A percentile compares a stretch with the other conserved stretches of the same genome.
These are phyloP conservation scores for Dorcoceras hygrometricum DNA, from an alignment of 257 asterid species.

Conservation along the genomic window DNA sequence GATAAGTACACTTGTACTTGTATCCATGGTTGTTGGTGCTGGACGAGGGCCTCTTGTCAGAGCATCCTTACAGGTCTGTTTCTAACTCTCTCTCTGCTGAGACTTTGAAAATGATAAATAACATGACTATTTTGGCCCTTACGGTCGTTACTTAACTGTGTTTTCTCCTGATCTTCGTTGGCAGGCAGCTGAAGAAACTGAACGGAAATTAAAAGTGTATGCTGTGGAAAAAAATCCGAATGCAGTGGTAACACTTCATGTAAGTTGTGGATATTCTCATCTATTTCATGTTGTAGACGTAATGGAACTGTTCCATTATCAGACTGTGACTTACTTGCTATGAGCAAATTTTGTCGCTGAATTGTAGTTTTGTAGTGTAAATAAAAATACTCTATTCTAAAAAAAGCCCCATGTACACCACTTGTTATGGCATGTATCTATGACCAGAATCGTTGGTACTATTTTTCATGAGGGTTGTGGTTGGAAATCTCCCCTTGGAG, in stretches of 20 bases:
- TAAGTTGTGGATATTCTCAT: conserved; percentile 33
- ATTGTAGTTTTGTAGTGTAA: too few relatives aligned
- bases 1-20: neutral
- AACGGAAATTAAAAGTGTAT: conserved; percentile 79
- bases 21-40: conserved; percentile 99
- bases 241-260: conserved; percentile 97
- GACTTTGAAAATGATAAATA: conserved; percentile 13
- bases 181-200: conserved; percentile 97
- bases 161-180: conserved; percentile 20
- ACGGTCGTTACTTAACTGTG: conserved; percentile 18
- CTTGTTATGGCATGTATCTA: neutral
- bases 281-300: conserved; percentile 16
- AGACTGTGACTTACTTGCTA: neutral
- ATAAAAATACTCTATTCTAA: neutral
- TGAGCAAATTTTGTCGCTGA: neutral
- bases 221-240: conserved; percentile 99
- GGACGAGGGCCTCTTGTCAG: conserved; percentile 99
- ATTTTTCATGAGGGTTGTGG: neutral
- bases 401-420: neutral
- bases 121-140: conserved; percentile 8
- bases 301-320: neutral
- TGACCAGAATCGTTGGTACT: neutral
- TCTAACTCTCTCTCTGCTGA: conserved; percentile 17
- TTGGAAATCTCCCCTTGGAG: neutral
- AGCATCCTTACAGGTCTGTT: conserved; percentile 83